Base-by-base conservation (phyloP, 1,284 basidiomycete species). In the Cyathus pygmaeus region DNA sequence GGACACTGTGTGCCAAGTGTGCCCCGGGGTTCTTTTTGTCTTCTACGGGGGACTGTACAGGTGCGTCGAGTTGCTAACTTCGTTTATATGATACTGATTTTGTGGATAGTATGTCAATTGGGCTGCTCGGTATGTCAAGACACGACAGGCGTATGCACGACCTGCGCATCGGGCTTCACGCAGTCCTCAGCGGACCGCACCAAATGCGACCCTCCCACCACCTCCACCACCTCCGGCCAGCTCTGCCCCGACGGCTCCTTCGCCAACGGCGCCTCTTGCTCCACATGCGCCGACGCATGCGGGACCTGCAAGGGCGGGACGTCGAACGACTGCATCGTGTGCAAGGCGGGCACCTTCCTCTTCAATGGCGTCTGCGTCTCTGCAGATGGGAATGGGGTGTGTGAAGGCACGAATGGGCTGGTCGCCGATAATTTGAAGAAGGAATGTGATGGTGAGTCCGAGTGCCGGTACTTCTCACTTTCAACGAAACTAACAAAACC, bases 361-460 rank as follows among this genome's bases (percentile, higher is more conserved):
- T 80, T 89, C 61, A 88, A 90, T 58, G 90, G 91, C 1, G 80
- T 74, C 49, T 94, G 93, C 67, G 89, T 94, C 4, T 75, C 83
- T 41, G 82, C 89, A 19, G 84, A 89, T 68, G 78, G 76, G 21
- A 84, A 87, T 63, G 93, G 94, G 15, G 86, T 93, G 21, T 95
- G 93, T 75, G 76, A 85, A 44, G 87, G 90, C 27, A 83, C 90
- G 6, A 86, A 81, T 63, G 75, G 75, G 36, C 76, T 92, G 61
- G 85, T 95, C 44, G 92, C 87, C n/a, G 91, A 95, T 67, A 94
- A 93, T 67, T 85, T 86, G 69, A 95, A 94, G 78, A 80, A 85
- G 24, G 86, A 88, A 65, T 95, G 93, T 70, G 92, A 94, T 69
- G 85, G 93, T 94, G 70, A 73, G 91, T 84, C n/a, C n/a, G n/a